Percentiles rank a stretch among this genome's conserved stretches.
These are phyloP conservation scores for Aspergillus tamarii DNA, from an alignment of 2,329 filamentous ascomycete genomes.

Conservation along the genomic window DNA sequence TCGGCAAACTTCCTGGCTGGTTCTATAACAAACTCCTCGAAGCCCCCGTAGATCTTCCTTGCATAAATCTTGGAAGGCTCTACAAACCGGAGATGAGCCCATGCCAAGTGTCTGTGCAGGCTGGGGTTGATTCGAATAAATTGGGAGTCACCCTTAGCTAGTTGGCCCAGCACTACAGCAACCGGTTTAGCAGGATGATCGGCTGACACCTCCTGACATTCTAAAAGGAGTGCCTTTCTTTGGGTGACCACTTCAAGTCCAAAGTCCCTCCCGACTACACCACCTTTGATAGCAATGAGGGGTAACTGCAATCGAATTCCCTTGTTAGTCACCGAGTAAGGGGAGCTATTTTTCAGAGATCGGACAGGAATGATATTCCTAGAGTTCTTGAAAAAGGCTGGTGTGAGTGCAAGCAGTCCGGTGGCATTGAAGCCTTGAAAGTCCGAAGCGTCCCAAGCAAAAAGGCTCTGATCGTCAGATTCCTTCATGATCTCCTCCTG, in stretches of 20 bases:
- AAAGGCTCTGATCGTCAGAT: slow-evolving; percentile 1
- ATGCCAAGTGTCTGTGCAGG: not conserved
- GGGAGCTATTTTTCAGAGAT: not conserved
- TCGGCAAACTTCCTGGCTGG: not conserved
- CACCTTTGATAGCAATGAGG: not conserved
- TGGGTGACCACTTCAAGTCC: not conserved
- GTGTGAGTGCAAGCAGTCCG: not conserved
- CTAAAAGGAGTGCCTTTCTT: not conserved
- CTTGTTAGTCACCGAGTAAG: not conserved
- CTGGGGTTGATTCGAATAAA: not conserved
- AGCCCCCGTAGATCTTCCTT: not conserved
- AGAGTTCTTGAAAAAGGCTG: not conserved
- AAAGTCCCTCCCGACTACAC: not conserved
- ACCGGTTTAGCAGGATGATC: not conserved
- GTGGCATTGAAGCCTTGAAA: not conserved
- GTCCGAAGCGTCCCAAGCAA: slow-evolving; percentile 2
- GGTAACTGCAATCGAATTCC: not conserved
- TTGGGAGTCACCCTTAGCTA: not conserved
- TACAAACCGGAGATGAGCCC: not conserved
- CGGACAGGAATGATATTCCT: not conserved
- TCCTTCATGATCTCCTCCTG: slow-evolving; percentile 10
- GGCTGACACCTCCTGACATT: not conserved
- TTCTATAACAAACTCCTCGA: not conserved
- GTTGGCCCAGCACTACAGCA: not conserved
- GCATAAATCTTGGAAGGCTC: not conserved